A percentile compares a stretch with the other conserved stretches of the same genome.
phyloP scores from a whole-genome alignment of 371 early-diverging fungal species.

The Mucor saturninus region DNA sequence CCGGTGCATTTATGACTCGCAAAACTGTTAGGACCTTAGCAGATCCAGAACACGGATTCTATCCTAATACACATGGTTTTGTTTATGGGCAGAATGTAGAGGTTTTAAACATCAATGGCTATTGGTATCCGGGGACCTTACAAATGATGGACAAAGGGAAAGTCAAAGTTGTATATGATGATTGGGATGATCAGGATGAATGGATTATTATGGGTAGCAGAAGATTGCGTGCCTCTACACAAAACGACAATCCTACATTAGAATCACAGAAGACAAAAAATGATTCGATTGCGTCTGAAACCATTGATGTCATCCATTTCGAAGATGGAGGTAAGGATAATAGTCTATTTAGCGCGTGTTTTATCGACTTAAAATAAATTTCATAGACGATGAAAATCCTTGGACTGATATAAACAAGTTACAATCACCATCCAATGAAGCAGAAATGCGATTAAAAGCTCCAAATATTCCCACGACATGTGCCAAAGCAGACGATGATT shows the following conservation, averaged over 20 bases:
- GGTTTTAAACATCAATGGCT: conserved; percentile 52
- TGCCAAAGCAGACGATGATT: conserved; percentile 25
- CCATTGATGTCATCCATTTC: neutral
- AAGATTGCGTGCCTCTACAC: conserved; percentile 28
- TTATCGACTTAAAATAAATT: neutral
- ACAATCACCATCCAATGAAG: neutral
- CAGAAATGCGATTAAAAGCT: neutral
- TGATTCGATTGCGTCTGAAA: neutral
- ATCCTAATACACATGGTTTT: conserved; percentile 51
- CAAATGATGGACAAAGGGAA: conserved; percentile 49
- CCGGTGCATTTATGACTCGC: conserved; percentile 58
- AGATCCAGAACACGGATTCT: conserved; percentile 36
- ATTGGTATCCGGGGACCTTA: conserved; percentile 57
- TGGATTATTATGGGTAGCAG: conserved; percentile 69
- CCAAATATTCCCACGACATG: neutral
- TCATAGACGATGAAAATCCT: too few relatives aligned
- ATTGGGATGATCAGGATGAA: conserved; percentile 64
- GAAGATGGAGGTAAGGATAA: conserved; percentile 1
- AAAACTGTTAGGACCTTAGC: conserved; percentile 49
- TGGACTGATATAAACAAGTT: neutral
- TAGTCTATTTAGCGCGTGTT: neutral
- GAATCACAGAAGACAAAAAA: neutral
- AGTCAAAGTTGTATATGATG: conserved; percentile 58
- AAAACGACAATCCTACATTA: conserved; percentile 9
- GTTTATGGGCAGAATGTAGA: conserved; percentile 47